A percentile compares a stretch with the other conserved stretches of the same genome.
Evolutionary conservation across 2,329 filamentous ascomycete species (phyloP).

Genomic region (Arthrobotrys sinensis): DNA sequence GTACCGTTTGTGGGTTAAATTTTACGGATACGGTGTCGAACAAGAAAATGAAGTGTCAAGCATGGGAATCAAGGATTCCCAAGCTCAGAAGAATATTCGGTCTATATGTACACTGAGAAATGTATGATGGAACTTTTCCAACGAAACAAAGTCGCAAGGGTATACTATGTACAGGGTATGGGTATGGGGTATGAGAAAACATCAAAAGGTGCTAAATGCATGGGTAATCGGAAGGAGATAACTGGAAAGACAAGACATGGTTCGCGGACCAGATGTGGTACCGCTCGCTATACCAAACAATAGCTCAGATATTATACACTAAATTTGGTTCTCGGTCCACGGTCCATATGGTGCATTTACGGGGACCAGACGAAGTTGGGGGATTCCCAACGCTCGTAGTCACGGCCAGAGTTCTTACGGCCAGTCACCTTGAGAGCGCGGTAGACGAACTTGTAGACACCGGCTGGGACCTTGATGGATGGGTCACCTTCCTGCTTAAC

Average conservation of each 20-base stretch:
- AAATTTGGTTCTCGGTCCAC: constrained; percentile 5
- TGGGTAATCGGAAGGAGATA: constrained; percentile 33
- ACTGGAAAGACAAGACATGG: constrained; percentile 11
- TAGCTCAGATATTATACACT: constrained; percentile 49
- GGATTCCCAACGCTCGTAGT: constrained; percentile 60
- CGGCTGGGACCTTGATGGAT: constrained; percentile 49
- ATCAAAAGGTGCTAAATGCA: constrained; percentile 37
- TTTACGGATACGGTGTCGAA: not conserved
- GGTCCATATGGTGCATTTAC: constrained; percentile 16
- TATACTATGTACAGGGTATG: constrained; percentile 54
- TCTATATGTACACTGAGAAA: constrained; percentile 49
- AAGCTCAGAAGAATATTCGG: constrained; percentile 13
- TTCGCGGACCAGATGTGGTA: not conserved
- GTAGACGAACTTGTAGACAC: constrained; percentile 58
- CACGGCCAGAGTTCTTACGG: constrained; percentile 50
- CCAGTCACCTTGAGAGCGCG: constrained; percentile 58
- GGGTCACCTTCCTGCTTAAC: constrained; percentile 55
- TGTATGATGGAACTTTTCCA: constrained; percentile 39
- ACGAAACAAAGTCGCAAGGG: constrained; percentile 32
- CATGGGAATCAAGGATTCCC: not conserved
- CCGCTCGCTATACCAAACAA: not conserved
- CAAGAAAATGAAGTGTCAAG: not conserved
- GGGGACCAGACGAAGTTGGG: constrained; percentile 36
- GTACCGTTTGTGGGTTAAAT: not conserved
- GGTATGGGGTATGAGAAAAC: constrained; percentile 27